Evolutionary conservation across 305 asterid species (phyloP), one percentile per base, ranked within the genome.

Genomic region (Fraxinus latifolia): DNA sequence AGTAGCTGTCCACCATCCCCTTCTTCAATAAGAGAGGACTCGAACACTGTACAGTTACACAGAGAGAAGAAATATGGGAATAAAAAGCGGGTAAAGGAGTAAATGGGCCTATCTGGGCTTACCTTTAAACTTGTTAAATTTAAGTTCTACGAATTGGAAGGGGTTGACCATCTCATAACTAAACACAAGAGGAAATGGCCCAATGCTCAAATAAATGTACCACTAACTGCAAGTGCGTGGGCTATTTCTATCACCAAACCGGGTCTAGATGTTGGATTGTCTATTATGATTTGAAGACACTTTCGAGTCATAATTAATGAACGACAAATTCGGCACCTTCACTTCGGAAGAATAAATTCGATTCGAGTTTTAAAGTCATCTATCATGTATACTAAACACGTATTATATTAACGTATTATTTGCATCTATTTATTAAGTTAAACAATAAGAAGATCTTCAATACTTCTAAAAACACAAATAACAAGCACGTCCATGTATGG

Each of bases 261-360:
- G 84, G 80, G 34, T 82, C 85, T 0, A 82, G 85, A 33, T 87
- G 92, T 17, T 89, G 91, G 91, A 36, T 85, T 3, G 91, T 83
- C 2, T 7, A 37, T 5, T 75, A 84, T 62, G 89, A 89, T 34
- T 72, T 84, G 80, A 83, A 68, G 82, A 84, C 89, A 4, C 78
- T 32, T 32, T 3, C 36, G 36, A 32, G 36, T 32, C 36, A 32
- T 4, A 31, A 31, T 42, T 11, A 42, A 42, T 11, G n/a, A 9
- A 8, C 44, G 53, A 11, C n/a, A 42, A 42, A 42, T 42, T 42
- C n/a, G 15, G 4, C 53, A 42, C 4, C 1, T 44, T 44, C 55
- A 7, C 55, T 44, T 44, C 5, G 0, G 55, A 11, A 44, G 55
- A 14, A 39, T 39, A 39, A 39, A 39, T 11, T 44, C 55, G 55